Conservation (phyloP, 352 stramenopile genomes). For the Thalassiosira mediterranea region DNA sequence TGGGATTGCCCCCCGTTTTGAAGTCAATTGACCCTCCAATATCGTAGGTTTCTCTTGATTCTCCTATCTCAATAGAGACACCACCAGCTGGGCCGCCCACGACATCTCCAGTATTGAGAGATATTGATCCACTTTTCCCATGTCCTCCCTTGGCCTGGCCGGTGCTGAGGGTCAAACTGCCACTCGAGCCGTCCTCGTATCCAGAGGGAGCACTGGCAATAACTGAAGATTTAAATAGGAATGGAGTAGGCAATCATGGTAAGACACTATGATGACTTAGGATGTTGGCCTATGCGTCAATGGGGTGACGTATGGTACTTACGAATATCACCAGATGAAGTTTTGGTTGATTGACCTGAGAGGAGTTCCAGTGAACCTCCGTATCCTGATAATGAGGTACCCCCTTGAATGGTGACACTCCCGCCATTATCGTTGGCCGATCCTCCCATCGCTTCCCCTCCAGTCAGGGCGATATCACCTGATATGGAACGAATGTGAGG, state of each 20-base stretch:
- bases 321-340: slow-evolving; percentile 83
- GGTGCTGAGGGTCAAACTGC: slow-evolving; percentile 58
- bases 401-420: slow-evolving; percentile 83
- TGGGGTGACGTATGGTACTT: too few relatives aligned
- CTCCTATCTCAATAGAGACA: slow-evolving; percentile 66
- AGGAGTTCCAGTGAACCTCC: slow-evolving; percentile 72
- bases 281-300: too few relatives aligned
- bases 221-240: slow-evolving; percentile 7
- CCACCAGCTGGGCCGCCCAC: slow-evolving; percentile 46
- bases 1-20: slow-evolving; percentile 64
- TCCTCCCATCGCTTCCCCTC: slow-evolving; percentile 88
- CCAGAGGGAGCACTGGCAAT: slow-evolving; percentile 27
- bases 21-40: slow-evolving; percentile 70
- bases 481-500: neutral
- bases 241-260: neutral
- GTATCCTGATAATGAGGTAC: slow-evolving; percentile 72
- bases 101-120: slow-evolving; percentile 41
- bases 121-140: slow-evolving; percentile 30
- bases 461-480: slow-evolving; percentile 82
- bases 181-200: slow-evolving; percentile 18
- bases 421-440: slow-evolving; percentile 89
- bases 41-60: slow-evolving; percentile 60
- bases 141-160: slow-evolving; percentile 23
- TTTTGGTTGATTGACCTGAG: slow-evolving; percentile 78
- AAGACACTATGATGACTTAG: too few relatives aligned